Base-by-base conservation (phyloP, 2,329 filamentous ascomycete genomes). In the Hypoxylon sp. region DNA sequence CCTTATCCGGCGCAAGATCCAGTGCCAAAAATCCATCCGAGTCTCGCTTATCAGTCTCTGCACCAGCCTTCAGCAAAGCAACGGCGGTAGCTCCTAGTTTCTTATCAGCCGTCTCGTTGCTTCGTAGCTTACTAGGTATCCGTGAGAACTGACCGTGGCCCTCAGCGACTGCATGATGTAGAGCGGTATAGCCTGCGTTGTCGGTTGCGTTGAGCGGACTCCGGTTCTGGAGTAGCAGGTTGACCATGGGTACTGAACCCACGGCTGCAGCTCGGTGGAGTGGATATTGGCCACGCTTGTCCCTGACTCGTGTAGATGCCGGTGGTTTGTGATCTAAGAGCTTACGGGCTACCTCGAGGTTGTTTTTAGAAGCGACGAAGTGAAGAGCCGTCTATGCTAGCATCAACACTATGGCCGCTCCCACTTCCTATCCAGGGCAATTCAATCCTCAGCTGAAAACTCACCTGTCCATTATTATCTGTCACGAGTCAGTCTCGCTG, bases 211-310 rank as follows among this genome's bases (percentile, higher is more conserved):
- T 93, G 22, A 98, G 76, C 0, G 95, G 94, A 69, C 93, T 97
- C 70, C 83, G 85, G 71, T 92, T 87, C 73, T 92, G 87, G 14
- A 97, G 81, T 12, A 99, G 81, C 36, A 97, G 80, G 72, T 89
- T 91, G 49, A 97, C 84, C 81, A 99, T 93, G 4, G 95, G 93
- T n/a, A 91, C 87, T 3, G 91, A 95, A 5, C 96, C 96, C 2
- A 93, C 88, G 2, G 96, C 95, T 0, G 96, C 95, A 2, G 96
- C 96, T 16, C 96, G 89, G 78, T 99, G 96, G 24, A 99, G 85
- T 5, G 96, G 87, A 61, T 97, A 88, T 76, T 97, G 95, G n/a
- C 93, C 92, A 28, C 93, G 87, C 74, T 88, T 91, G 76, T 99
- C 96, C 68, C 92, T 92, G 2, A 94, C 85, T 24, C 95, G 84